Percentiles rank a stretch among this genome's conserved stretches.
phyloP scores from a whole-genome alignment of 192 early-diverging fungal genomes.

The Entomortierella parvispora region DNA sequence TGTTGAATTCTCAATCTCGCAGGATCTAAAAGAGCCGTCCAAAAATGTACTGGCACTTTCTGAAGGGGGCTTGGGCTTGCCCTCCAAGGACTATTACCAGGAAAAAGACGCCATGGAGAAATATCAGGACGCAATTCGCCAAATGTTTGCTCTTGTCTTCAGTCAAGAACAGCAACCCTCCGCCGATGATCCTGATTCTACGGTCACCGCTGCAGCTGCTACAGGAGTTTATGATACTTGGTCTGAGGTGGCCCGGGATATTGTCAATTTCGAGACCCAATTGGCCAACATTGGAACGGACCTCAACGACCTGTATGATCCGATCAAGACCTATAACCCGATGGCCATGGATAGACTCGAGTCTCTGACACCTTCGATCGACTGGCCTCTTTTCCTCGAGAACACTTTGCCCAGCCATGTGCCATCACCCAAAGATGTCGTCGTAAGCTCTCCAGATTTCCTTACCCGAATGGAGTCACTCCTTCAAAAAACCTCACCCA shows the following conservation, averaged over 20 bases:
- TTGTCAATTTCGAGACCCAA: constrained; percentile 63
- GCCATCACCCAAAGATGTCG: constrained; percentile 23
- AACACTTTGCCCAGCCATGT: constrained; percentile 9
- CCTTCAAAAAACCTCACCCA: constrained; percentile 36
- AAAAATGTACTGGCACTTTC: constrained; percentile 56
- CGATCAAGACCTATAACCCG: constrained; percentile 57
- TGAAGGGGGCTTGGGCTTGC: constrained; percentile 63
- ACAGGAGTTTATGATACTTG: constrained; percentile 6
- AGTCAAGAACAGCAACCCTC: constrained; percentile 3
- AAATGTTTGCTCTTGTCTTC: constrained; percentile 51
- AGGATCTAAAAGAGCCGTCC: constrained; percentile 67
- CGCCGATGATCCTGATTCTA: background rate
- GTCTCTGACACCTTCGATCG: constrained; percentile 43
- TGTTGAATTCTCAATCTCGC: constrained; percentile 52
- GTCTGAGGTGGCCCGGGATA: constrained; percentile 38
- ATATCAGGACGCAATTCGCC: constrained; percentile 53
- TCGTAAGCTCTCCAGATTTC: constrained; percentile 53
- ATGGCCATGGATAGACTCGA: constrained; percentile 26
- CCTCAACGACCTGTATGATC: constrained; percentile 55
- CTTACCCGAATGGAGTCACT: constrained; percentile 35
- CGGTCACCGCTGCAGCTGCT: background rate
- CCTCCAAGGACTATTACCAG: constrained; percentile 73
- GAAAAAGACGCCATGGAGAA: constrained; percentile 47
- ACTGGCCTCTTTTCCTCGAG: constrained; percentile 46
- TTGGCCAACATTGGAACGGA: constrained; percentile 54